Base-by-base conservation (phyloP, 2,329 filamentous ascomycete genomes). In the Didymella sp. region DNA sequence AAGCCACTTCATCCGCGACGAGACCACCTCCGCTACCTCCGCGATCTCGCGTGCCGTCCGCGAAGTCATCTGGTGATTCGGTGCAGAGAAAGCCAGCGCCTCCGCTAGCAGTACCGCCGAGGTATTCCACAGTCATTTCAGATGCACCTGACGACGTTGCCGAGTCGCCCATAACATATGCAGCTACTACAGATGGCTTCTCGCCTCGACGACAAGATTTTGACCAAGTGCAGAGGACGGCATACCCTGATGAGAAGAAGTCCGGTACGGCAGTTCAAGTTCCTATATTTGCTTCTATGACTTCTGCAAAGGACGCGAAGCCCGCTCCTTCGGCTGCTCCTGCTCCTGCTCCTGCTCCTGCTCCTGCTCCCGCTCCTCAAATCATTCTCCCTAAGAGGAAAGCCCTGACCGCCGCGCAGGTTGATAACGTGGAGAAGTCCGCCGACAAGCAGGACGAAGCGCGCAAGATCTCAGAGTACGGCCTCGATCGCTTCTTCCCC, bases 41-140 rank as follows among this genome's bases (percentile, higher is more conserved):
- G 4, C 74, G 76, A 44, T 67, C 68, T 24, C 60, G 64, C 40
- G 47, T 58, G 15, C 58, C 64, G 25, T 71, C 72, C 2, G 50
- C 65, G 4, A 67, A 66, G 40, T 68, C 72, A 21, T 69, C 71
- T 12, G 62, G 60, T 45, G 72, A 76, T 25, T 63, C 65, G 11
- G 66, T 71, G n/a, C 69, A 67, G 52, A 73, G 78, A 19, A 80
- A 80, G 54, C 78, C 79, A 25, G 78, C 77, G 24, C 79, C 78
- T 19, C 70, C 75, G 11, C 64, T 77, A 8, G 62, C 68, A 49
- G 71, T 77, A 5, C 79, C 78, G 22, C 79, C 79, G 11, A 67
- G 78, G 21, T 80, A 82, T 56, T 81, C 79, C 7, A 73, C 75
- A 2, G 66, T 80, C 37, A 74, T 80, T 48, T 73, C 76, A 24